A percentile compares a stretch with the other conserved stretches of the same genome.
Conservation (phyloP, 2,329 filamentous ascomycete species). For the Trichoderma lentiforme region DNA sequence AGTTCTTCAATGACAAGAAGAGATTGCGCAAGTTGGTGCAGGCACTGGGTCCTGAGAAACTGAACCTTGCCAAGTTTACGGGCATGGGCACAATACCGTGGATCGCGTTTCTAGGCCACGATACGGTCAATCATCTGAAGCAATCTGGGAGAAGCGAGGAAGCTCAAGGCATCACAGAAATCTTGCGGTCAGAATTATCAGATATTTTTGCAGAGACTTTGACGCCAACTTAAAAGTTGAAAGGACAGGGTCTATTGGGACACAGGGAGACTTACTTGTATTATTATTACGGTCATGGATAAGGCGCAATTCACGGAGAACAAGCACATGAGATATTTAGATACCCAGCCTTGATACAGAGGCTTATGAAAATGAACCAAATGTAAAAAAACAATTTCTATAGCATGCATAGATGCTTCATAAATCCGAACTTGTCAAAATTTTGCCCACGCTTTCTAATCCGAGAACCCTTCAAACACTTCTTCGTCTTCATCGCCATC, state of each 20-base stretch:
- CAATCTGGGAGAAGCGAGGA: constrained; percentile 39
- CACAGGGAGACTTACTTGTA: not conserved
- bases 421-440: not conserved
- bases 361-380: not conserved
- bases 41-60: constrained; percentile 25
- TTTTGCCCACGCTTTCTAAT: constrained; percentile 23
- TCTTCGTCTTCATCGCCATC: constrained; percentile 51
- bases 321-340: not conserved
- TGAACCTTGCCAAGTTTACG: constrained; percentile 28
- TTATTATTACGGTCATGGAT: not conserved
- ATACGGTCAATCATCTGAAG: constrained; percentile 45
- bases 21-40: constrained; percentile 30
- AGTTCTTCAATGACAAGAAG: constrained; percentile 40
- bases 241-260: not conserved
- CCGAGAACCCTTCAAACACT: constrained; percentile 58
- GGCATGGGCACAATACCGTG: constrained; percentile 35
- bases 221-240: constrained; percentile 20
- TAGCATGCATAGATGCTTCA: not conserved
- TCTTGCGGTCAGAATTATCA: constrained; percentile 38
- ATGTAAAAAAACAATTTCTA: not conserved
- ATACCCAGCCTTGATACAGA: not conserved
- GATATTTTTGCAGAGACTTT: constrained; percentile 27
- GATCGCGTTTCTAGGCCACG: constrained; percentile 42
- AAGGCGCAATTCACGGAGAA: not conserved
- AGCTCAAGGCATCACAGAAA: constrained; percentile 39